Evolutionary conservation across 1,284 basidiomycete species (phyloP).

Genomic region (Volvariella surrecta): DNA sequence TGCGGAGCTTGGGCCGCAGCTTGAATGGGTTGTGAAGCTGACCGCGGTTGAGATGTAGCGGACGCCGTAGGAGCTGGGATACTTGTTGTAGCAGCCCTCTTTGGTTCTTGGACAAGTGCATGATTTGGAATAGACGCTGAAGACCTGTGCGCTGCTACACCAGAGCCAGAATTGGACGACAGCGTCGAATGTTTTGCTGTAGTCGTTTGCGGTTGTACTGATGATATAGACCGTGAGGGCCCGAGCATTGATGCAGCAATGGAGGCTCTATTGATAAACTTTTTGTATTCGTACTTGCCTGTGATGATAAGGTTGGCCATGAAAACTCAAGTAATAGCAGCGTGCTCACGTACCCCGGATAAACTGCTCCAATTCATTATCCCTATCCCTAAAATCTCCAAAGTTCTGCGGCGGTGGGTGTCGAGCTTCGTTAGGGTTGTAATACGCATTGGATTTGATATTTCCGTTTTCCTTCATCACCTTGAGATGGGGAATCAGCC

Average conservation of each 20-base stretch:
- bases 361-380: constrained; percentile 79
- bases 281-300: constrained; percentile 73
- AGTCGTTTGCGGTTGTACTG: constrained; percentile 3
- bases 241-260: constrained; percentile 37
- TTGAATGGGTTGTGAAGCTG: constrained; percentile 22
- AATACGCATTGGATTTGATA: constrained; percentile 62
- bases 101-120: constrained; percentile 8
- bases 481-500: constrained; percentile 11
- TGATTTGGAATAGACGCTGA: constrained; percentile 7
- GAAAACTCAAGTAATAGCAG: not conserved
- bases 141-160: constrained; percentile 3
- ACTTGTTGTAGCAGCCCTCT: constrained; percentile 10
- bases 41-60: constrained; percentile 15
- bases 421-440: constrained; percentile 69
- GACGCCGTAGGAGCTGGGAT: constrained; percentile 5
- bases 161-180: constrained; percentile 5
- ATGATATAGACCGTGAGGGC: constrained; percentile 34
- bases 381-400: constrained; percentile 62
- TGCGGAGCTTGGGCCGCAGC: constrained; percentile 8
- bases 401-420: constrained; percentile 75
- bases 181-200: not conserved
- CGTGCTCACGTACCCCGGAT: constrained; percentile 69
- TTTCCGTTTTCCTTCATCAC: constrained; percentile 76
- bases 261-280: constrained; percentile 43
- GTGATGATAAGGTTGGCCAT: not conserved